These are phyloP conservation scores for Tagetes patula DNA, from an alignment of 129 eudicot species.

Conservation along the genomic window DNA sequence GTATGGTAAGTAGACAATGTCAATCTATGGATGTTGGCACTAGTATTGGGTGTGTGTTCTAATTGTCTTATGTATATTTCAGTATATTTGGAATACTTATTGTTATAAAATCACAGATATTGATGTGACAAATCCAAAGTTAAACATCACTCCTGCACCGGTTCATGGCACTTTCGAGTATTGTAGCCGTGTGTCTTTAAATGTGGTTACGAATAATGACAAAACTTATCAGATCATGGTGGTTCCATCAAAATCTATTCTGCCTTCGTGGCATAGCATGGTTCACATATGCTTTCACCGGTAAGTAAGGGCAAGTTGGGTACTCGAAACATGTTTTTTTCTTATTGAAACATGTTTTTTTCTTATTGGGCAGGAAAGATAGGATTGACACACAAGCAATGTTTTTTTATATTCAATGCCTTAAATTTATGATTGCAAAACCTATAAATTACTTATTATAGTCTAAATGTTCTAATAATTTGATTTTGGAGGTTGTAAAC, in stretches of 20 bases:
- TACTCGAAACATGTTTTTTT: too few relatives aligned
- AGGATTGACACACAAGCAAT: too few relatives aligned
- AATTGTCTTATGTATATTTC: not conserved
- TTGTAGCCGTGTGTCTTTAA: constrained; percentile 60
- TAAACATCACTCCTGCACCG: constrained; percentile 40
- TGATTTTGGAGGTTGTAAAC: too few relatives aligned
- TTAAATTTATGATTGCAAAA: too few relatives aligned
- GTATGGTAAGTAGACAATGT: too few relatives aligned
- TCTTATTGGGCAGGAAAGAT: too few relatives aligned
- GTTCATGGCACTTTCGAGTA: constrained; percentile 23
- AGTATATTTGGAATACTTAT: constrained; percentile 22
- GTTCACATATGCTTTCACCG: constrained; percentile 68
- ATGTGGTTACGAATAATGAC: constrained; percentile 59
- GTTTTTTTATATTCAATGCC: too few relatives aligned
- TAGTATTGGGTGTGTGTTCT: not conserved
- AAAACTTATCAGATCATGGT: constrained; percentile 48
- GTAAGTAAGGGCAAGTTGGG: constrained; percentile 25
- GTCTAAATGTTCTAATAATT: too few relatives aligned
- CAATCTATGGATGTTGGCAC: too few relatives aligned
- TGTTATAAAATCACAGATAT: constrained; percentile 41
- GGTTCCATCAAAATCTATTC: constrained; percentile 64
- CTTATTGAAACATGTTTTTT: too few relatives aligned
- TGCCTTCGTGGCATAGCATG: constrained; percentile 52
- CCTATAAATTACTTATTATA: too few relatives aligned
- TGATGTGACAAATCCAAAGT: constrained; percentile 40